Percentiles rank a stretch among this genome's conserved stretches.
Evolutionary conservation across 768 basidiomycete species (phyloP).

Genomic region (Lepiota subincarnata): DNA sequence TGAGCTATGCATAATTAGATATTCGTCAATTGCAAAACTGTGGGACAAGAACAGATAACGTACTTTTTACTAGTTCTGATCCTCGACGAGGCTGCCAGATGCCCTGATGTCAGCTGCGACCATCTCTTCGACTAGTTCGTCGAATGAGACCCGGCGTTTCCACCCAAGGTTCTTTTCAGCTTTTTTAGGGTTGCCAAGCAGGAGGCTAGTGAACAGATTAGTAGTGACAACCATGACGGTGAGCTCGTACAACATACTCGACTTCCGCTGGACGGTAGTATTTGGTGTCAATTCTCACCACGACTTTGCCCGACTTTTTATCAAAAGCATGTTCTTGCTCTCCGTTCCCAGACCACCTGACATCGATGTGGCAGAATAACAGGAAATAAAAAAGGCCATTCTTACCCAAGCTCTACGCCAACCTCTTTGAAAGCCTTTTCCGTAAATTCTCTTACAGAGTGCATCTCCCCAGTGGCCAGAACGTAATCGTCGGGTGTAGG

Average conservation of each 20-base stretch:
- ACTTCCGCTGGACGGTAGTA: constrained; percentile 98
- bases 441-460: constrained; percentile 90
- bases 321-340: constrained; percentile 76
- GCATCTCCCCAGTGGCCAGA: constrained; percentile 94
- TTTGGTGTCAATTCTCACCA: constrained; percentile 81
- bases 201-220: constrained; percentile 30
- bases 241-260: constrained; percentile 54
- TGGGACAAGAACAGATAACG: too few species aligned
- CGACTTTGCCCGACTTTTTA: constrained; percentile 56
- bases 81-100: constrained; percentile 69
- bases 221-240: neutral
- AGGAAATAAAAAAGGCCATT: neutral
- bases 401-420: constrained; percentile 63
- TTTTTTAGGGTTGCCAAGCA: constrained; percentile 86
- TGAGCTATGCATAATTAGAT: too few species aligned
- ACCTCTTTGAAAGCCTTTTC: constrained; percentile 77
- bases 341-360: constrained; percentile 77
- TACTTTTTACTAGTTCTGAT: constrained; percentile 59
- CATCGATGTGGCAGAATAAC: constrained; percentile 5
- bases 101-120: constrained; percentile 77
- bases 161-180: constrained; percentile 87
- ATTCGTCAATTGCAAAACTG: too few species aligned
- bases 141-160: constrained; percentile 84
- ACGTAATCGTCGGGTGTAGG: constrained; percentile 82
- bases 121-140: constrained; percentile 89